Conservation (phyloP, 208 protist species). For the Wallacemonas sp. region DNA sequence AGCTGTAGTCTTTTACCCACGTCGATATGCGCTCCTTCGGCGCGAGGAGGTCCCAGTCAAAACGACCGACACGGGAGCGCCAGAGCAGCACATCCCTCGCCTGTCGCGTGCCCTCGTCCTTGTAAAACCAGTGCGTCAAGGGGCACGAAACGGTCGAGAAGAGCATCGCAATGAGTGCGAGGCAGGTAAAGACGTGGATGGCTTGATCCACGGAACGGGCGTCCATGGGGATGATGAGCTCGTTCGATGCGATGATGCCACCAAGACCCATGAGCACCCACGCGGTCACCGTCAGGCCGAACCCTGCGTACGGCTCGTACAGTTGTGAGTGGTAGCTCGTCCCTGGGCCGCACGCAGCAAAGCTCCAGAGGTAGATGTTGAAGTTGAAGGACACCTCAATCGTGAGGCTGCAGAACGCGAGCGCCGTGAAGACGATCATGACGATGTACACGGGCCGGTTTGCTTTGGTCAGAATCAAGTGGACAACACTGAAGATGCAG, state of each 20-base stretch:
- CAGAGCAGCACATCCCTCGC: slow-evolving; percentile 65
- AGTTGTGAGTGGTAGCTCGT: slow-evolving; percentile 68
- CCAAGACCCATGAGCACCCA: slow-evolving; percentile 52
- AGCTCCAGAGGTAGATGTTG: slow-evolving; percentile 70
- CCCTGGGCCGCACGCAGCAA: slow-evolving; percentile 37
- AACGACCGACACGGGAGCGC: slow-evolving; percentile 31
- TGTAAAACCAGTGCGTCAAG: slow-evolving; percentile 79
- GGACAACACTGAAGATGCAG: slow-evolving; percentile 33
- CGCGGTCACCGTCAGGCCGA: slow-evolving; percentile 56
- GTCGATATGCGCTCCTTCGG: slow-evolving; percentile 13
- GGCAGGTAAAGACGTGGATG: slow-evolving; percentile 39
- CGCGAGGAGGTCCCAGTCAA: slow-evolving; percentile 42
- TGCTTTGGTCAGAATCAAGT: slow-evolving; percentile 21
- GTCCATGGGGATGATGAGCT: slow-evolving; percentile 47
- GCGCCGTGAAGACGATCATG: slow-evolving; percentile 29
- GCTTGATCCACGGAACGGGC: slow-evolving; percentile 45
- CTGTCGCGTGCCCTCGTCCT: slow-evolving; percentile 35
- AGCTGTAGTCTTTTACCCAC: slow-evolving; percentile 37
- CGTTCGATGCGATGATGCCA: slow-evolving; percentile 47
- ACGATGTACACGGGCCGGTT: slow-evolving; percentile 18
- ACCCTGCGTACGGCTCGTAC: slow-evolving; percentile 63
- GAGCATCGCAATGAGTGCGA: slow-evolving; percentile 51
- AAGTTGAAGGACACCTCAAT: slow-evolving; percentile 57
- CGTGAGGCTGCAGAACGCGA: slow-evolving; percentile 37
- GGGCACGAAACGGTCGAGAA: slow-evolving; percentile 52